Percentiles rank a stretch among this genome's conserved stretches.
Conservation (phyloP, 1,284 basidiomycete species). For the Ceratobasidium sp. region DNA sequence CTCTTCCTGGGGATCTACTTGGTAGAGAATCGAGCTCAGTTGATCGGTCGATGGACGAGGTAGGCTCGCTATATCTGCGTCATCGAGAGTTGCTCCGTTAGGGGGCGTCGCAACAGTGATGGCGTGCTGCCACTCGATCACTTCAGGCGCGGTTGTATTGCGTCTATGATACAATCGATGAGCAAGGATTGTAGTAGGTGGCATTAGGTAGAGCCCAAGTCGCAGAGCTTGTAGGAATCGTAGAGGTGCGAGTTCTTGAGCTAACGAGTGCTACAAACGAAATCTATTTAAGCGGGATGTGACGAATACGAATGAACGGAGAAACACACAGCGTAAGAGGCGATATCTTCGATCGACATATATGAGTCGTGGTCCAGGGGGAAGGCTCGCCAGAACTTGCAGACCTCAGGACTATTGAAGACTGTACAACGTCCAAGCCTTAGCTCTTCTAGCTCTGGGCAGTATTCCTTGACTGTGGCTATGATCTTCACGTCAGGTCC, state of each 20-base stretch:
- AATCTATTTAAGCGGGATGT: constrained; percentile 5
- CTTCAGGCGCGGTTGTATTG: neutral
- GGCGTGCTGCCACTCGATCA: constrained; percentile 31
- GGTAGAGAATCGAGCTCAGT: constrained; percentile 9
- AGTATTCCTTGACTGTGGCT: neutral
- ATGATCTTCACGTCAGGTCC: constrained; percentile 26
- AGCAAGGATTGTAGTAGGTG: constrained; percentile 26
- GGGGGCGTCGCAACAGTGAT: neutral
- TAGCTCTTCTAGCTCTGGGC: constrained; percentile 17
- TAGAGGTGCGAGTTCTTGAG: constrained; percentile 15
- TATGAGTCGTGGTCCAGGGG: constrained; percentile 41
- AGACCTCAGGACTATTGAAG: constrained; percentile 22
- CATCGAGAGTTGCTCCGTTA: neutral
- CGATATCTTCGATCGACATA: constrained; percentile 31
- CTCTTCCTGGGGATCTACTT: neutral
- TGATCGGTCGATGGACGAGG: constrained; percentile 7
- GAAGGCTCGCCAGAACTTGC: constrained; percentile 21
- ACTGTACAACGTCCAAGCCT: constrained; percentile 26
- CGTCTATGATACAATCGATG: constrained; percentile 31
- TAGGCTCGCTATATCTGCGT: neutral
- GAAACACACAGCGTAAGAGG: constrained; percentile 29
- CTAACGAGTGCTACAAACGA: constrained; percentile 14
- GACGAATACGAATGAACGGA: neutral
- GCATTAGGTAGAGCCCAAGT: constrained; percentile 28
- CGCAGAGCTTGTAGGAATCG: neutral